Evolutionary conservation across 2,329 filamentous ascomycete genomes (phyloP).

Genomic region (Cladosporium sp.): DNA sequence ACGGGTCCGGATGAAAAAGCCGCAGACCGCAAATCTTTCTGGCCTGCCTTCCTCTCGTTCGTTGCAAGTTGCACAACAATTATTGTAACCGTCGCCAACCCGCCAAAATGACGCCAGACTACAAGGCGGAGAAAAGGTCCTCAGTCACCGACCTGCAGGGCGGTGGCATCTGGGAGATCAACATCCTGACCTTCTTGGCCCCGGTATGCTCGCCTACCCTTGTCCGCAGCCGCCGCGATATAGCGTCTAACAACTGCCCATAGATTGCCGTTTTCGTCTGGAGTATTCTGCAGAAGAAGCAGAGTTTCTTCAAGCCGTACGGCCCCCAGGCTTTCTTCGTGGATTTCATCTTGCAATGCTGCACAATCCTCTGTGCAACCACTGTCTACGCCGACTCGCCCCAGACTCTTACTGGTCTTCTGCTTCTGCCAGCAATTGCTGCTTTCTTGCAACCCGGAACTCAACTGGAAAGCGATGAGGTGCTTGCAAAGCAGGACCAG

Average conservation of each 20-base stretch:
- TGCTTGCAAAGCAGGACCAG: constrained; percentile 22
- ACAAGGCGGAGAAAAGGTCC: constrained; percentile 91
- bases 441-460: constrained; percentile 45
- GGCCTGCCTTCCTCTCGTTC: constrained; percentile 2
- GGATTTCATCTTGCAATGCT: constrained; percentile 87
- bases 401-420: constrained; percentile 70
- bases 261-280: constrained; percentile 77
- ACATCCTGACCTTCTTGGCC: constrained; percentile 78
- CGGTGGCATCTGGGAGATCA: constrained; percentile 81
- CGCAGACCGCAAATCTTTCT: constrained; percentile 16
- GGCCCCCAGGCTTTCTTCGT: constrained; percentile 65
- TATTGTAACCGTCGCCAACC: not conserved
- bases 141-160: constrained; percentile 91
- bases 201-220: constrained; percentile 61
- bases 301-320: constrained; percentile 80
- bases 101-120: constrained; percentile 51
- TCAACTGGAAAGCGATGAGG: constrained; percentile 36
- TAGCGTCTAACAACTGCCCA: constrained; percentile 11
- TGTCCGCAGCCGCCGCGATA: not conserved
- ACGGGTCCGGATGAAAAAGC: constrained; percentile 14
- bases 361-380: constrained; percentile 76
- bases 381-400: constrained; percentile 80
- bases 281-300: constrained; percentile 81
- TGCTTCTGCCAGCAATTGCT: constrained; percentile 67
- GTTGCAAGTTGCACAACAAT: constrained; percentile 6